Conservation (phyloP, 108 stramenopile species). For the Skeletonema tropicum region DNA sequence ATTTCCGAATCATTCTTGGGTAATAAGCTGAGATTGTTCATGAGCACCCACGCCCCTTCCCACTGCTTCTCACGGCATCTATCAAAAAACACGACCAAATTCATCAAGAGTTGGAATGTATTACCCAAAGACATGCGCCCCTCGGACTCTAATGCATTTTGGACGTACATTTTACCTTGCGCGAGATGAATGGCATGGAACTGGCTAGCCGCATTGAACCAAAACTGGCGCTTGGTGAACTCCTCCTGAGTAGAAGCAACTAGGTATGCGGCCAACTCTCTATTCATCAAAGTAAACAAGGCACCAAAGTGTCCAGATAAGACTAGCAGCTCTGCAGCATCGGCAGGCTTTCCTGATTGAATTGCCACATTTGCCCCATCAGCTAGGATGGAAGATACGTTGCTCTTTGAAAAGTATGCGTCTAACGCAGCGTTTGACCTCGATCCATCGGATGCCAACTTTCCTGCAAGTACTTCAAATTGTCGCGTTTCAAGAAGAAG, state of each 20-base stretch:
- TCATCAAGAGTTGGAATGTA: conserved; percentile 68
- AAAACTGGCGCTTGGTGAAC: conserved; percentile 54
- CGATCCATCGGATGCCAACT: conserved; percentile 40
- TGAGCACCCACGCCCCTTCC: conserved; percentile 53
- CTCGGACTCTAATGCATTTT: conserved; percentile 62
- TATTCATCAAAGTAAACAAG: conserved; percentile 57
- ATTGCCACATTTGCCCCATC: conserved; percentile 52
- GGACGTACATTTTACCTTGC: conserved; percentile 54
- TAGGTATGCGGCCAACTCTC: conserved; percentile 51
- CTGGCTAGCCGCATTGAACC: conserved; percentile 60
- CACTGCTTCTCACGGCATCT: conserved; percentile 53
- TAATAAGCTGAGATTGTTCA: conserved; percentile 37
- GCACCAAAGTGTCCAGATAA: conserved; percentile 54
- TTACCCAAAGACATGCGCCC: conserved; percentile 54
- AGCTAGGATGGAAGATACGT: conserved; percentile 56
- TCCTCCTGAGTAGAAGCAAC: conserved; percentile 50
- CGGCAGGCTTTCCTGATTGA: conserved; percentile 43
- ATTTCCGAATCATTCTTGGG: conserved; percentile 45
- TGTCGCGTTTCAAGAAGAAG: conserved; percentile 54
- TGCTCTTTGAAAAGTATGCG: conserved; percentile 53
- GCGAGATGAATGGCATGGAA: conserved; percentile 60
- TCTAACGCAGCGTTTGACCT: conserved; percentile 63
- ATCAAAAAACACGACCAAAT: conserved; percentile 74
- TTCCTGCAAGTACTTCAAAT: conserved; percentile 51
- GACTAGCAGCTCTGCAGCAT: conserved; percentile 55